Base-by-base conservation (phyloP, 768 basidiomycete genomes). In the Leccinellum albellum region DNA sequence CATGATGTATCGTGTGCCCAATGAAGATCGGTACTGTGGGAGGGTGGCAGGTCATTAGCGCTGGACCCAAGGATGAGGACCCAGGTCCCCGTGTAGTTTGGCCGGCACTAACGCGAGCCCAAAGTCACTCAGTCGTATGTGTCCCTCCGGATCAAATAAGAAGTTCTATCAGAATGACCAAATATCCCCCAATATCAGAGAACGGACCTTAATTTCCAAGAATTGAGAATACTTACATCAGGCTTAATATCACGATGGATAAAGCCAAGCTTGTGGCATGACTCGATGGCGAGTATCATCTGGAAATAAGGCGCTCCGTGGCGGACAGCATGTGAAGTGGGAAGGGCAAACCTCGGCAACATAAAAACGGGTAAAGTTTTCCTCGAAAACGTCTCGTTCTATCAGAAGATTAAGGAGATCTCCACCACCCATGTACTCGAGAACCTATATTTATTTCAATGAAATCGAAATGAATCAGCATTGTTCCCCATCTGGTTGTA, bases 161-260 rank as follows among this genome's bases (percentile, higher is more conserved):
- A 98, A 98, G 73, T 98, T 98, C 91, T 94, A 70, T 55, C 45
- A 58, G 64, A 57, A 70, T 49, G 60, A 55, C 62, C 57, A 63
- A 58, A 64, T 56, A 63, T 40, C 32, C 13, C 17, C 17, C 62
- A 56, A 64, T 64, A 69, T 62, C 59, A 64, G 53, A 62, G 35
- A 67, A 55, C 24, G 66, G 64, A 55, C 68, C 63, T 68, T 66
- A 66, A 72, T 72, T 53, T 62, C 37, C 42, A 67, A 60, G 51
- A 61, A 64, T 64, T 61, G 53, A 60, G 20, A 54, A 24, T 32
- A 74, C 85, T 70, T 71, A 91, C 89, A 74, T 95, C 91, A 65
- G 94, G 91, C 74, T 97, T 95, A 75, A 98, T 95, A 77, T 99
- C 96, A 59, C 96, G 85, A 77, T 98, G 96, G 67, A 98, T 97